These are phyloP conservation scores for Candida vaughaniae DNA, from an alignment of 805 yeast genomes.

Conservation along the genomic window DNA sequence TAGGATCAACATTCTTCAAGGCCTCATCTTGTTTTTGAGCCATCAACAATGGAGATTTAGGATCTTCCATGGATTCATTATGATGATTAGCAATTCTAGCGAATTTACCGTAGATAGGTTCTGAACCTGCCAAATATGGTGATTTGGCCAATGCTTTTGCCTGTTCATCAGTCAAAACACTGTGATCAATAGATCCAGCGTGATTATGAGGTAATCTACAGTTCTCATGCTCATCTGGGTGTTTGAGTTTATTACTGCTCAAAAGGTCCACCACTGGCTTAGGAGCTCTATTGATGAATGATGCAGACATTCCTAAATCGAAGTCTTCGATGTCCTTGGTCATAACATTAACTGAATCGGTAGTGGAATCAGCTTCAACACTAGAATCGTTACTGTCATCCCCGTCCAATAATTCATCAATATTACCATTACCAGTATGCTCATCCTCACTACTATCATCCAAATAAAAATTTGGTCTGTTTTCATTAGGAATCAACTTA, in stretches of 20 bases:
- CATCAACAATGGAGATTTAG: slow-evolving; percentile 25
- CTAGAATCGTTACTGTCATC: slow-evolving; percentile 4
- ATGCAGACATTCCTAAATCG: slow-evolving; percentile 39
- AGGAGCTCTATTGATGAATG: slow-evolving; percentile 41
- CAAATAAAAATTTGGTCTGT: slow-evolving; percentile 9
- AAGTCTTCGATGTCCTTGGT: slow-evolving; percentile 30
- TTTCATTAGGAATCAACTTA: slow-evolving; percentile 22
- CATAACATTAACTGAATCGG: slow-evolving; percentile 8
- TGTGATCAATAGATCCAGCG: slow-evolving; percentile 30
- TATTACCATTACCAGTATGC: slow-evolving; percentile 5
- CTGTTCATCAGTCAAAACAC: slow-evolving; percentile 48
- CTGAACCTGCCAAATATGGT: slow-evolving; percentile 56
- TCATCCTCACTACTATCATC: not conserved
- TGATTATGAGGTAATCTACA: slow-evolving; percentile 33
- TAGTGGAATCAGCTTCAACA: not conserved
- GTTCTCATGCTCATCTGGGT: slow-evolving; percentile 26
- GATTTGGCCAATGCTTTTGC: slow-evolving; percentile 54
- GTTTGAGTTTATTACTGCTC: slow-evolving; percentile 8
- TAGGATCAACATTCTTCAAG: slow-evolving; percentile 55
- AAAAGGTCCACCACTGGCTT: slow-evolving; percentile 35
- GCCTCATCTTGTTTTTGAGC: slow-evolving; percentile 42
- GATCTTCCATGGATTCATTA: slow-evolving; percentile 8
- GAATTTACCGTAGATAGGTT: slow-evolving; percentile 52
- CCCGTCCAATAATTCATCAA: slow-evolving; percentile 6
- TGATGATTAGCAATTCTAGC: slow-evolving; percentile 39